Conservation (phyloP, 306 rosid genomes). For the Medicago lupulina region DNA sequence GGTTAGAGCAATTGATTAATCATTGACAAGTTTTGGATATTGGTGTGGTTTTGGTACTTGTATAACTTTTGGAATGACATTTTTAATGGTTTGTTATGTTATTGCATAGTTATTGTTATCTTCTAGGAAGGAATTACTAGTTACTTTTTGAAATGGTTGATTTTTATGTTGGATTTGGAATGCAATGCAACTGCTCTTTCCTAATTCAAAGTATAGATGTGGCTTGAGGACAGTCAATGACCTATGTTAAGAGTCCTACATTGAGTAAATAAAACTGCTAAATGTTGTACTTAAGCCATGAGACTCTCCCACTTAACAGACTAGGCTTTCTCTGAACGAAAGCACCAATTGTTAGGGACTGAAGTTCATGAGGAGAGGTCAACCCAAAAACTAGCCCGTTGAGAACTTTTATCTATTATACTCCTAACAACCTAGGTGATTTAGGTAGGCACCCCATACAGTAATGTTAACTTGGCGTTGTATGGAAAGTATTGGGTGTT, state of each 20-base stretch:
- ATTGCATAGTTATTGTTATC: neutral
- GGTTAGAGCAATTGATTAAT: slow-evolving; percentile 48
- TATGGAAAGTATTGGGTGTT: neutral
- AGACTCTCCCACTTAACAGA: no score
- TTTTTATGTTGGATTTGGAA: slow-evolving; percentile 8
- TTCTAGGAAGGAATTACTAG: slow-evolving; percentile 20
- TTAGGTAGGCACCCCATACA: neutral
- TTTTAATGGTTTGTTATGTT: neutral
- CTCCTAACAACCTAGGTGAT: neutral
- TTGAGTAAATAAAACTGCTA: no score
- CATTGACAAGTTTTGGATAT: neutral
- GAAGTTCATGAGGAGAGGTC: no score
- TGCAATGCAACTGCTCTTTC: slow-evolving; percentile 19
- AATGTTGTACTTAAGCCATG: no score
- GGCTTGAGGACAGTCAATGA: neutral
- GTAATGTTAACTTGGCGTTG: neutral
- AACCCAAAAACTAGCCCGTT: no score
- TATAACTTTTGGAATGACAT: neutral
- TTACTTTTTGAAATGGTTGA: neutral
- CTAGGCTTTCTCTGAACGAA: no score
- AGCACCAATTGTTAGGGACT: no score
- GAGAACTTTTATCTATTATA: no score
- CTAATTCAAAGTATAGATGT: neutral
- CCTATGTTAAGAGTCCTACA: neutral
- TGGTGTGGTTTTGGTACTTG: no score